Evolutionary conservation across 306 rosid genomes (phyloP), one percentile per base, ranked within the genome.

Genomic region (Lathyrus aphaca): DNA sequence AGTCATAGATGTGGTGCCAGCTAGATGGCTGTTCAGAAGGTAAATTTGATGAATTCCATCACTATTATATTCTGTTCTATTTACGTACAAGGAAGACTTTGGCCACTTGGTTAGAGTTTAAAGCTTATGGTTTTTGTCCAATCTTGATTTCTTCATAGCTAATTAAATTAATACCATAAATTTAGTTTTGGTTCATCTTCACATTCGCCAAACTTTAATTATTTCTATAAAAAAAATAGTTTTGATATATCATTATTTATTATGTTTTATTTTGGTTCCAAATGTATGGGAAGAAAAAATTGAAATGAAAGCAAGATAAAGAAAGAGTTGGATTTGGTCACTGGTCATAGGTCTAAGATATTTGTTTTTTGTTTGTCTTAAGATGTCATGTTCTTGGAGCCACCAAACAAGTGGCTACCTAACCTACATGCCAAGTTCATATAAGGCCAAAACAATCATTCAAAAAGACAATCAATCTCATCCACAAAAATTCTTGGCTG

Each of bases 1-100:
- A 64, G 82, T 64, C 82, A 72, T 71, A 77, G 19, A 69, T 50
- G 72, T 42, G 61, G 74, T 68, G 79, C 77, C 42, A 69, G 46
- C 77, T 49, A 69, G 46, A 9, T 75, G 80, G 62, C 56, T 27
- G 56, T 51, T 16, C 65, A 72, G 18, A 18, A 27, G 11, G 69
- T 29, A 42, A 46, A 68, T 30, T 58, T 67, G 82, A 69, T 48
- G 12, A 35, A 2, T 53, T 25, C 23, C 17, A 16, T 8, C 19
- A 12, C 1, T 19, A 37, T 45, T 60, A 3, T 17, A 69, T 14
- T 59, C 3, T 30, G 32, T 32, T 56, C 11, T 10, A 58, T 30
- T 78, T 78, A 12, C 82, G 82, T 79, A 59, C 13, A 51, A 51
- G 75, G 61, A 49, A 21, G 23, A 42, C 9, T 19, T 72, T 16